Conservation (phyloP, 2,329 filamentous ascomycete genomes). For the Ophiostoma himal-ulmi region DNA sequence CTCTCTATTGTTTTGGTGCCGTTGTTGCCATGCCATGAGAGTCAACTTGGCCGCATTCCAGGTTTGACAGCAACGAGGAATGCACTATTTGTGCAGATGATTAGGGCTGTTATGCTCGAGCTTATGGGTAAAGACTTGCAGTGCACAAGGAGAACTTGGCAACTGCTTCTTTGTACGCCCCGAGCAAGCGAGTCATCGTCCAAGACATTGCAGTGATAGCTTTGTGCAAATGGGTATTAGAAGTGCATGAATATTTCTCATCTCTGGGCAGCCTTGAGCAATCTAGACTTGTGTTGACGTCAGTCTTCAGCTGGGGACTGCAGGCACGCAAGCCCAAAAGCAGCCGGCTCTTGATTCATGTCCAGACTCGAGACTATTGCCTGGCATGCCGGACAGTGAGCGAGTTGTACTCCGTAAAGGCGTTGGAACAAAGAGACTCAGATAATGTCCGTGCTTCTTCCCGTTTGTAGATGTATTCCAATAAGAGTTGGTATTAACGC, state of each 20-base stretch:
- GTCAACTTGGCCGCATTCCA: neutral
- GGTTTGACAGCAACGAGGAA: neutral
- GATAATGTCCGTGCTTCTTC: neutral
- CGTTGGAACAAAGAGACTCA: neutral
- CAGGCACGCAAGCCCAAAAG: neutral
- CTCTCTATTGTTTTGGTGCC: neutral
- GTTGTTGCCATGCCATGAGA: conserved; percentile 4
- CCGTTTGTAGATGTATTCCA: neutral
- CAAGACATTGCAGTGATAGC: neutral
- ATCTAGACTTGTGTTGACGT: neutral
- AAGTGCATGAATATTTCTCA: neutral
- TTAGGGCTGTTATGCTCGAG: too few species aligned
- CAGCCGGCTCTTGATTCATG: neutral
- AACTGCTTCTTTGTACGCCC: neutral
- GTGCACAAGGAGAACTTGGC: neutral
- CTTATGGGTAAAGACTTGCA: too few species aligned
- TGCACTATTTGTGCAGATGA: neutral
- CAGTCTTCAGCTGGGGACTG: neutral
- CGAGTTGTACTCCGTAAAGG: neutral
- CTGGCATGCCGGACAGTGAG: neutral
- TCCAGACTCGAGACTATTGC: neutral
- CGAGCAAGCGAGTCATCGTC: neutral
- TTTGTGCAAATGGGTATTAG: neutral
- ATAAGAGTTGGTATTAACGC: neutral
- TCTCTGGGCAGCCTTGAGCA: neutral